A percentile compares a stretch with the other conserved stretches of the same genome.
These are phyloP conservation scores for Anthracocystis panici-leucophaei DNA, from an alignment of 1,284 basidiomycete species.

Conservation along the genomic window DNA sequence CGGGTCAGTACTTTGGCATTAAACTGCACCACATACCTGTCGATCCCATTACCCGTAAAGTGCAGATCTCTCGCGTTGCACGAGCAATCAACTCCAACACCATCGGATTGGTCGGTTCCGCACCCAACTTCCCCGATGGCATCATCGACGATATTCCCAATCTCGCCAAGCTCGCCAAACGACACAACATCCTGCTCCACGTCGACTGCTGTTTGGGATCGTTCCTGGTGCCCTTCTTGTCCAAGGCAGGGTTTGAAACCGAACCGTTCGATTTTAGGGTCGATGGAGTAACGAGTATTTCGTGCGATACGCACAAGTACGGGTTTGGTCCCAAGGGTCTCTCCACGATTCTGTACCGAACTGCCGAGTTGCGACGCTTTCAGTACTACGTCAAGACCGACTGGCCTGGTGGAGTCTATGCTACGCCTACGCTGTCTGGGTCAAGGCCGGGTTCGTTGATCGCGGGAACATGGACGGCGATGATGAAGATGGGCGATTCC, in stretches of 20 bases:
- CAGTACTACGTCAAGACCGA: constrained; percentile 69
- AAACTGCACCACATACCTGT: constrained; percentile 91
- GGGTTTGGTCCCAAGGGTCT: constrained; percentile 68
- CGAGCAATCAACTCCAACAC: constrained; percentile 72
- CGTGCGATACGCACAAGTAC: constrained; percentile 70
- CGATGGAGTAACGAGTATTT: constrained; percentile 66
- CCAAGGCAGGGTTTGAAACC: constrained; percentile 59
- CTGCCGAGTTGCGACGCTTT: constrained; percentile 56
- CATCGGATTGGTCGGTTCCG: constrained; percentile 85
- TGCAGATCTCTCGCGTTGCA: constrained; percentile 80
- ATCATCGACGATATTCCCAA: constrained; percentile 82
- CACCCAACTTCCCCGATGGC: constrained; percentile 77
- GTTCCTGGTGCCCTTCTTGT: constrained; percentile 70
- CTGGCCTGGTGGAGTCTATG: constrained; percentile 69
- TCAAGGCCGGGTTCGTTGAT: constrained; percentile 88
- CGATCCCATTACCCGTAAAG: constrained; percentile 83
- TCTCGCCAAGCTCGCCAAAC: constrained; percentile 81
- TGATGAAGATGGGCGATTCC: constrained; percentile 90
- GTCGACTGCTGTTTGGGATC: constrained; percentile 73
- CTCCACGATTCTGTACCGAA: constrained; percentile 64
- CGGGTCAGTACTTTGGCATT: constrained; percentile 87
- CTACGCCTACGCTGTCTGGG: constrained; percentile 58
- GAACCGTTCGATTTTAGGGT: constrained; percentile 68
- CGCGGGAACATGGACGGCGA: constrained; percentile 94
- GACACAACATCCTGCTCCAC: constrained; percentile 85